Percentiles rank a stretch among this genome's conserved stretches.
Evolutionary conservation across 2,329 filamentous ascomycete genomes (phyloP).

Genomic region (Drechslerella dactyloides): DNA sequence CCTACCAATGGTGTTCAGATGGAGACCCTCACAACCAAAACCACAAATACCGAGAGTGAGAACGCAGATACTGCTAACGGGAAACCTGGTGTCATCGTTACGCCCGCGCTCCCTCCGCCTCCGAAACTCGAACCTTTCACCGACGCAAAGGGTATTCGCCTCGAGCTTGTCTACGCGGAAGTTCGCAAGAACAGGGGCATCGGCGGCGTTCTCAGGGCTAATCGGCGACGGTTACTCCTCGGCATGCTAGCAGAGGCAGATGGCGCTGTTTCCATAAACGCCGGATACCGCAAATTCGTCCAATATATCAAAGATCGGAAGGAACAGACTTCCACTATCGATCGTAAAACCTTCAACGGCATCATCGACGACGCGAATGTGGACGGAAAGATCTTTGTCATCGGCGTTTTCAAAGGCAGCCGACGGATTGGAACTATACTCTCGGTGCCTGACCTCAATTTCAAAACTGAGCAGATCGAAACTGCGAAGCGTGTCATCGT

Average conservation of each 20-base stretch:
- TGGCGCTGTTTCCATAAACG: constrained; percentile 39
- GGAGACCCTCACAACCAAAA: neutral
- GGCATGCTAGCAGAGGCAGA: constrained; percentile 21
- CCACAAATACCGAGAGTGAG: neutral
- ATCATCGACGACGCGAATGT: constrained; percentile 43
- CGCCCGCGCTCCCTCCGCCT: neutral
- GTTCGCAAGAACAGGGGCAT: constrained; percentile 43
- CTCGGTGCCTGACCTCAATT: constrained; percentile 12
- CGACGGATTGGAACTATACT: constrained; percentile 37
- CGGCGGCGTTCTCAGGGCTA: constrained; percentile 47
- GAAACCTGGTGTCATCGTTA: neutral
- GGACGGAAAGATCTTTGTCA: constrained; percentile 36
- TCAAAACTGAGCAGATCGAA: constrained; percentile 27
- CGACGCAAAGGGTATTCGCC: constrained; percentile 22
- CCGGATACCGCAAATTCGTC: constrained; percentile 39
- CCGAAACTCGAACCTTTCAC: constrained; percentile 36
- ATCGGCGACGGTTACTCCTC: constrained; percentile 25
- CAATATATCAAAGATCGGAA: constrained; percentile 41
- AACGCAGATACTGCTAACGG: neutral
- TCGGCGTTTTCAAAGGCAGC: constrained; percentile 34
- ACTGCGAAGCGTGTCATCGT: constrained; percentile 32
- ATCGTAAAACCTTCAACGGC: constrained; percentile 43
- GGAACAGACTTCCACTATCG: constrained; percentile 42
- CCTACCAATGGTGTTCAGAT: neutral
- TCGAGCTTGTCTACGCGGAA: constrained; percentile 33